Conservation (phyloP, 1,139 yeast species). For the Pichia sp. region DNA sequence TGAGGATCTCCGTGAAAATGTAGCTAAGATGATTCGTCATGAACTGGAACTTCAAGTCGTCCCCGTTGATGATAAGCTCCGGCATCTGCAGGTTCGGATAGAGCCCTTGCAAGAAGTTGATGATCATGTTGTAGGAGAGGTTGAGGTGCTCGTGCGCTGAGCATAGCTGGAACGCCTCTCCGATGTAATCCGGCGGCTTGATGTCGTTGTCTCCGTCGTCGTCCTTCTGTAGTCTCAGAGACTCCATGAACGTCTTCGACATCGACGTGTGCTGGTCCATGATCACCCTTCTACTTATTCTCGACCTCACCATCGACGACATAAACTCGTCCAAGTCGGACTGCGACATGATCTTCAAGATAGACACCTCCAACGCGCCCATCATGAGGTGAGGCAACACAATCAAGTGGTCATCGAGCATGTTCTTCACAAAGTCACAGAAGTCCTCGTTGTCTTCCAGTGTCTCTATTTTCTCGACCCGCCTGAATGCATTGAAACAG, state of each 20-base stretch:
- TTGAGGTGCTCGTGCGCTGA: constrained; percentile 66
- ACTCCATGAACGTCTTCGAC: constrained; percentile 51
- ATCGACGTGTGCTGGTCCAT: constrained; percentile 86
- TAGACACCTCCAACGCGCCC: constrained; percentile 85
- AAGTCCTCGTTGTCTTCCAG: constrained; percentile 72
- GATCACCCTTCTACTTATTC: constrained; percentile 84
- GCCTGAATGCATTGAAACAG: constrained; percentile 80
- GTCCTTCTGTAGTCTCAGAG: constrained; percentile 24
- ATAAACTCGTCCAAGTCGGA: constrained; percentile 64
- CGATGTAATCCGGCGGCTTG: constrained; percentile 67
- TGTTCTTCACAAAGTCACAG: constrained; percentile 55
- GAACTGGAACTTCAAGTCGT: constrained; percentile 65
- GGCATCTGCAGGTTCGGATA: constrained; percentile 67
- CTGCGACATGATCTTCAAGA: constrained; percentile 58
- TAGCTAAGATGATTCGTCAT: constrained; percentile 83
- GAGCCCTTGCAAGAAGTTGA: constrained; percentile 40
- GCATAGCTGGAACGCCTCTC: constrained; percentile 80
- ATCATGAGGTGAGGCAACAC: constrained; percentile 84
- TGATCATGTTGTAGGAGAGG: constrained; percentile 50
- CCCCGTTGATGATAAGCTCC: constrained; percentile 68
- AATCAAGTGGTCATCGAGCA: constrained; percentile 72
- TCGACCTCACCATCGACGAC: constrained; percentile 71
- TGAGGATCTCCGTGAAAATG: constrained; percentile 75
- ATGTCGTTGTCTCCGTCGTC: constrained; percentile 12
- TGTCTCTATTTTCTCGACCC: constrained; percentile 59